These are phyloP conservation scores for Nosema muscidifuracis DNA, from an alignment of 371 early-diverging fungal species.

Conservation along the genomic window DNA sequence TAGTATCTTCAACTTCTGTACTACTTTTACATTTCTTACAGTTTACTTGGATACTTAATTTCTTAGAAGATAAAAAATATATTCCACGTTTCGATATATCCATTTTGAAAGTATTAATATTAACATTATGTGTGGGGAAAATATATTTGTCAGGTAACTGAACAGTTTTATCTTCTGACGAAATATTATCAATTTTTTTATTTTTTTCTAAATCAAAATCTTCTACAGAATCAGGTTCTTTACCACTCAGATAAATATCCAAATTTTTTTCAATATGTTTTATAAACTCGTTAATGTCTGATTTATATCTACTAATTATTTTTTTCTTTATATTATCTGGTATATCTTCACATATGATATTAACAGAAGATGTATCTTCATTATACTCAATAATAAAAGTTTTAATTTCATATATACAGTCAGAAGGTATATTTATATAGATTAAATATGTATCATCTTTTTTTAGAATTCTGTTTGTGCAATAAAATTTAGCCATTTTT, in stretches of 20 bases:
- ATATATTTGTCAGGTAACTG: constrained; percentile 14
- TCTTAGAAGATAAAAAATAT: constrained; percentile 24
- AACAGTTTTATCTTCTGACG: neutral
- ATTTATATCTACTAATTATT: constrained; percentile 34
- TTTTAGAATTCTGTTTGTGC: constrained; percentile 12
- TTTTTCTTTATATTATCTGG: constrained; percentile 40
- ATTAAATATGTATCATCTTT: neutral
- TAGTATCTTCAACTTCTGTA: neutral
- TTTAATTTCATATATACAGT: constrained; percentile 53
- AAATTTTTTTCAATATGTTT: constrained; percentile 40
- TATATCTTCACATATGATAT: constrained; percentile 37
- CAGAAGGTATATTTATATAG: constrained; percentile 38
- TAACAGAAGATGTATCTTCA: constrained; percentile 18
- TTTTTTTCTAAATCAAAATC: constrained; percentile 12
- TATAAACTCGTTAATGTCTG: constrained; percentile 35
- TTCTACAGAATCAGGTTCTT: constrained; percentile 40
- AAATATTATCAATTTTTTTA: neutral
- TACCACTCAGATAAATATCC: constrained; percentile 38
- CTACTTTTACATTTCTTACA: constrained; percentile 42
- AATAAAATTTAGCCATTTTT: constrained; percentile 24
- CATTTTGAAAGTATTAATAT: constrained; percentile 20
- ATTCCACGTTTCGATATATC: constrained; percentile 32
- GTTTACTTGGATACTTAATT: constrained; percentile 27
- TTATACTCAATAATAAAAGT: constrained; percentile 44
- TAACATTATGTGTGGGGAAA: constrained; percentile 21